Conservation (phyloP, 2,329 filamentous ascomycete genomes). For the Fusarium illudens region DNA sequence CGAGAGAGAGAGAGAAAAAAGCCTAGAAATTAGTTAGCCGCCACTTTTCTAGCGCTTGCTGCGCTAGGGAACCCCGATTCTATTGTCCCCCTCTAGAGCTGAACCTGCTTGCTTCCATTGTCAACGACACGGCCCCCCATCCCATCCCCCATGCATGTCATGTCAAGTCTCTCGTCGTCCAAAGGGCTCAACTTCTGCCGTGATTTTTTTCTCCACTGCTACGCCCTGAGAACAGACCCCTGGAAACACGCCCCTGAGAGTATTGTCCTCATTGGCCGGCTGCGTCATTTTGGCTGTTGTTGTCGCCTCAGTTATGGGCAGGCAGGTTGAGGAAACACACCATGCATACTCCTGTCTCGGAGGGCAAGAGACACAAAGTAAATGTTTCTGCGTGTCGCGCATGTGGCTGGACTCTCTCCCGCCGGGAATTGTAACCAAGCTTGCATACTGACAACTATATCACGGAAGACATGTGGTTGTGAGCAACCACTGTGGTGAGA, state of each 20-base stretch:
- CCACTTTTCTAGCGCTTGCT: background rate
- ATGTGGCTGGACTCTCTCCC: conserved; percentile 28
- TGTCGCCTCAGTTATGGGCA: background rate
- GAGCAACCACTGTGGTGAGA: conserved; percentile 9
- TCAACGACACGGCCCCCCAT: background rate
- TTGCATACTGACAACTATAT: conserved; percentile 36
- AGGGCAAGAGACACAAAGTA: background rate
- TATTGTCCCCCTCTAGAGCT: background rate
- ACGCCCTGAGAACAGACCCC: conserved; percentile 2
- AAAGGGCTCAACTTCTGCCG: conserved; percentile 13
- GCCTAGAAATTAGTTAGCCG: background rate
- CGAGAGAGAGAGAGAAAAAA: background rate
- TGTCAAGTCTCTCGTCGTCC: background rate
- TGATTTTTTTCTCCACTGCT: conserved; percentile 4
- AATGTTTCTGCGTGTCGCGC: conserved; percentile 4
- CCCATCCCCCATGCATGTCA: background rate
- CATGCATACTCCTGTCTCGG: background rate
- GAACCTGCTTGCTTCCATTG: background rate
- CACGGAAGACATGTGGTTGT: conserved; percentile 25
- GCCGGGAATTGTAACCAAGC: conserved; percentile 32
- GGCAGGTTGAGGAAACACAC: background rate
- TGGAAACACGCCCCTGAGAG: conserved; percentile 11
- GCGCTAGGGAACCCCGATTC: background rate
- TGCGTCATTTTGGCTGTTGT: conserved; percentile 4
- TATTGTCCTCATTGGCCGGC: conserved; percentile 20